Conservation (phyloP, 2,329 filamentous ascomycete species). For the Cryphonectria japonica region DNA sequence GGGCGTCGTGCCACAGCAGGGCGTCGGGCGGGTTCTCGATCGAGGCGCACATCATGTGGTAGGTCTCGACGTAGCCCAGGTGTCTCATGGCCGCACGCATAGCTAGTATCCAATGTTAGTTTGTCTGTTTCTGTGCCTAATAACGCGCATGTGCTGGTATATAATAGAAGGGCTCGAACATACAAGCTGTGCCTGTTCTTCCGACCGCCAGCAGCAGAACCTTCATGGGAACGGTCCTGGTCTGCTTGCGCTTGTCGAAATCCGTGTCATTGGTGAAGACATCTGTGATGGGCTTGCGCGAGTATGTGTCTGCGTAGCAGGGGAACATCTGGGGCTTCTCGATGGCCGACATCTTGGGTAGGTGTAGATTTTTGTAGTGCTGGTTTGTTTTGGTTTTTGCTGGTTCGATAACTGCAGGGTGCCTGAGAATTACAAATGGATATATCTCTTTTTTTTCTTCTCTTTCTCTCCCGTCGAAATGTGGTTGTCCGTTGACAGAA, state of each 20-base stretch:
- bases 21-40: constrained; percentile 71
- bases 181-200: constrained; percentile 72
- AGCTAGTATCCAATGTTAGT: constrained; percentile 43
- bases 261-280: constrained; percentile 68
- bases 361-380: neutral
- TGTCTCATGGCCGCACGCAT: constrained; percentile 68
- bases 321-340: constrained; percentile 25
- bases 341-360: constrained; percentile 18
- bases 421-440: neutral
- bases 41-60: constrained; percentile 74
- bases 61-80: constrained; percentile 69
- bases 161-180: constrained; percentile 35
- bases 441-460: neutral
- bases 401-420: neutral
- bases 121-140: neutral
- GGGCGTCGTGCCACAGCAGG: constrained; percentile 71
- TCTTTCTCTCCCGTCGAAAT: neutral
- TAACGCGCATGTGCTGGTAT: no score
- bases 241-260: constrained; percentile 67
- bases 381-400: neutral
- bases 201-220: constrained; percentile 71
- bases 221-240: constrained; percentile 70
- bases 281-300: constrained; percentile 55
- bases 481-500: neutral
- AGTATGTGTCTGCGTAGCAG: constrained; percentile 38